A percentile compares a stretch with the other conserved stretches of the same genome.
Evolutionary conservation across 208 protist genomes (phyloP).

Genomic region (Trypanosoma mega): DNA sequence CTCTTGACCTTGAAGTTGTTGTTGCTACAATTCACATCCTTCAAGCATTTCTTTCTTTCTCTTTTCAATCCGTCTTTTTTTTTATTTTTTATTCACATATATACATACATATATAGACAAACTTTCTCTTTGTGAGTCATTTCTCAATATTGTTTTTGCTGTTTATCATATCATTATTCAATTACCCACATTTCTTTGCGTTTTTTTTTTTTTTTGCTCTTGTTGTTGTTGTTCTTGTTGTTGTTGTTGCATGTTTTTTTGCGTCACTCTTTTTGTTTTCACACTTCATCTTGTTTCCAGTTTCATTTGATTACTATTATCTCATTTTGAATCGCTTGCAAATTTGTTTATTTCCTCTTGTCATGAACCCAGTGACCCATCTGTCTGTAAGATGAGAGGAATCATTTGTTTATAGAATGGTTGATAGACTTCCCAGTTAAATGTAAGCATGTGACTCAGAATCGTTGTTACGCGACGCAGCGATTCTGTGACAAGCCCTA

Average conservation of each 20-base stretch:
- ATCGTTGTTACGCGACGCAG: constrained; percentile 32
- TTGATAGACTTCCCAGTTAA: constrained; percentile 81
- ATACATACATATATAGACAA: no score
- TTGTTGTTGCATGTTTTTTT: background rate
- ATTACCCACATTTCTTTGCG: background rate
- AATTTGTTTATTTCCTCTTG: background rate
- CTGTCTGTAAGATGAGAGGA: constrained; percentile 10
- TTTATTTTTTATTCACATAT: constrained; percentile 1
- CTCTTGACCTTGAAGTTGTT: no score
- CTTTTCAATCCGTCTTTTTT: no score
- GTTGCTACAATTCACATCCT: no score
- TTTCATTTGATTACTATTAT: background rate
- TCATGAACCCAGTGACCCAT: background rate
- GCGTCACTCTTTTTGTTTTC: background rate
- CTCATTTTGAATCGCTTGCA: background rate
- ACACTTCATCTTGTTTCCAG: background rate
- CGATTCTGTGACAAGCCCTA: constrained; percentile 66
- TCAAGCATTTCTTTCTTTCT: no score
- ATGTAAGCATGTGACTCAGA: constrained; percentile 43
- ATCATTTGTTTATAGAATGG: constrained; percentile 56
- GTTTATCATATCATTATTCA: no score
- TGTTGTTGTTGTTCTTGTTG: background rate
- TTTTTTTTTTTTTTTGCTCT: background rate
- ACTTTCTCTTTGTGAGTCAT: no score
- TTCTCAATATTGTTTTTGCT: no score